These are phyloP conservation scores for Peniophora sp. DNA, from an alignment of 1,284 basidiomycete genomes.

Conservation along the genomic window DNA sequence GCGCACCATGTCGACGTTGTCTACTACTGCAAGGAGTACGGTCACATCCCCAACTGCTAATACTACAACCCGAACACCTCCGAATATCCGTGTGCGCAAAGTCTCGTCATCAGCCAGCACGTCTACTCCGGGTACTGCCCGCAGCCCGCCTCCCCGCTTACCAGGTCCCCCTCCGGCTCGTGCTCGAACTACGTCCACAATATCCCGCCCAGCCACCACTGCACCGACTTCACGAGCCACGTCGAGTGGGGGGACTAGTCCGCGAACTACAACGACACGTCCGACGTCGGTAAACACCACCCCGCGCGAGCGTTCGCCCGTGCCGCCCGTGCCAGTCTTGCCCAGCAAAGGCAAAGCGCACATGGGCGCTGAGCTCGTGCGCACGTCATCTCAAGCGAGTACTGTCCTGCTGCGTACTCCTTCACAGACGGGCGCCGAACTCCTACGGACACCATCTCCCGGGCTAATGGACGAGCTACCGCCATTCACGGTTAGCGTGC, in stretches of 20 bases:
- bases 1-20: not conserved
- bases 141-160: constrained; percentile 4
- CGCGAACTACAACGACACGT: constrained; percentile 11
- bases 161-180: constrained; percentile 1
- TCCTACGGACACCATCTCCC: constrained; percentile 38
- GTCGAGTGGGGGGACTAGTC: constrained; percentile 16
- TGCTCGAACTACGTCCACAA: constrained; percentile 12
- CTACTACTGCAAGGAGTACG: not conserved
- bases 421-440: constrained; percentile 1
- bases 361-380: not conserved
- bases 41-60: not conserved
- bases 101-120: not conserved
- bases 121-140: not conserved
- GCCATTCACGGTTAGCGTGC: constrained; percentile 11
- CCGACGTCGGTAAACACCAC: constrained; percentile 11
- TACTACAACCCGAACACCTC: not conserved
- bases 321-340: constrained; percentile 13
- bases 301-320: constrained; percentile 13
- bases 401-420: constrained; percentile 4
- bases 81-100: not conserved
- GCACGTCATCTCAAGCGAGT: not conserved
- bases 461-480: constrained; percentile 24
- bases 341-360: constrained; percentile 1
- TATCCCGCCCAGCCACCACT: constrained; percentile 9
- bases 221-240: constrained; percentile 2